Evolutionary conservation across 441 rosid genomes (phyloP).

Genomic region (Mallotus japonicus): DNA sequence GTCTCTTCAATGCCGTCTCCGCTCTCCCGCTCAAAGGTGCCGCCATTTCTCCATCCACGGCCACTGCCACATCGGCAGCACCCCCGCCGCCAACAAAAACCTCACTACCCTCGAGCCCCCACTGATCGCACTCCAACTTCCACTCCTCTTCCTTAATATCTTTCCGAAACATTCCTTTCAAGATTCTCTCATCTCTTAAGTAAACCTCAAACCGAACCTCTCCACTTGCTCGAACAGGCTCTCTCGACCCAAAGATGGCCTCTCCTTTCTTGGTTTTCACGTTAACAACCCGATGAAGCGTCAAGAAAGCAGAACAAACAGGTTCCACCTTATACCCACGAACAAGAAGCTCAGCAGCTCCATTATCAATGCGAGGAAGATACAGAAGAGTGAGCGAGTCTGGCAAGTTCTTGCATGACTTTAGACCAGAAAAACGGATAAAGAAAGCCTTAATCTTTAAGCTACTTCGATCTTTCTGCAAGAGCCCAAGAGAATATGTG

Average conservation of each 20-base stretch:
- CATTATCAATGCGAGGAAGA: too few relatives aligned
- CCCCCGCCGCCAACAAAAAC: background rate
- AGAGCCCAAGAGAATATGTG: slow-evolving; percentile 34
- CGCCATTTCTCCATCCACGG: slow-evolving; percentile 53
- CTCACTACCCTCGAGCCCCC: slow-evolving; percentile 29
- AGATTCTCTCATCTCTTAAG: slow-evolving; percentile 50
- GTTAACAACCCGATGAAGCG: slow-evolving; percentile 53
- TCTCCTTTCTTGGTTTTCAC: slow-evolving; percentile 35
- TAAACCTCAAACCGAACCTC: slow-evolving; percentile 72
- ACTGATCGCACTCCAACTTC: slow-evolving; percentile 40
- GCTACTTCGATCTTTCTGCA: slow-evolving; percentile 17
- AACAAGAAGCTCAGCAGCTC: slow-evolving; percentile 12
- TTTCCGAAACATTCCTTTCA: slow-evolving; percentile 55
- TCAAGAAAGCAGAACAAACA: slow-evolving; percentile 50
- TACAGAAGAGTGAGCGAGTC: slow-evolving; percentile 61
- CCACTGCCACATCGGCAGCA: slow-evolving; percentile 22
- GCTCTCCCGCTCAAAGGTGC: slow-evolving; percentile 40
- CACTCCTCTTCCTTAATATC: slow-evolving; percentile 42
- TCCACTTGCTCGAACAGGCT: slow-evolving; percentile 46
- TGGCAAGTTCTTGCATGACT: slow-evolving; percentile 27
- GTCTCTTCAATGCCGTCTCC: slow-evolving; percentile 32
- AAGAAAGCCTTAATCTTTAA: slow-evolving; percentile 59
- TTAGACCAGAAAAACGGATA: slow-evolving; percentile 45
- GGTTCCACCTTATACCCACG: slow-evolving; percentile 58
- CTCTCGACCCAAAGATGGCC: slow-evolving; percentile 56